Evolutionary conservation across 352 stramenopile species (phyloP).

Genomic region (Globisporangium middletonii): DNA sequence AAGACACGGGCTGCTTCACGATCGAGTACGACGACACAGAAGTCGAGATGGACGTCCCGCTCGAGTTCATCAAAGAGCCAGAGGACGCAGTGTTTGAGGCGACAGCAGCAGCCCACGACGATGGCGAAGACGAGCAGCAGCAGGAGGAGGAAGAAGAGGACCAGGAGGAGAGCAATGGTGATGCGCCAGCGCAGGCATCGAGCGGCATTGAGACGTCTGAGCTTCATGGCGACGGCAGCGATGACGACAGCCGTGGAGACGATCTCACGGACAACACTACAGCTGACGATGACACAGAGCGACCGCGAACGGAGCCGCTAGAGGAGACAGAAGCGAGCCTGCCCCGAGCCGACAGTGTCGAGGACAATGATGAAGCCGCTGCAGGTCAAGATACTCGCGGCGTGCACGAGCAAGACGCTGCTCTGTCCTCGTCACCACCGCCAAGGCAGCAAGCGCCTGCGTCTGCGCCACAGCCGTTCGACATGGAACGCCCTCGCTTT

Average conservation of each 20-base stretch:
- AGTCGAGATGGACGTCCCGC: constrained; percentile 44
- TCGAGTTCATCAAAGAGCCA: constrained; percentile 49
- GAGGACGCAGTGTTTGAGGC: not conserved
- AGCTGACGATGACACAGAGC: too few relatives aligned
- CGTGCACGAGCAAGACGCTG: not conserved
- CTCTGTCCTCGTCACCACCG: too few relatives aligned
- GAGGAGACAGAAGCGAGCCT: too few relatives aligned
- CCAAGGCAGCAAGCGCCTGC: not conserved
- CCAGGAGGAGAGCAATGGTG: not conserved
- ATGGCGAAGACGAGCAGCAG: not conserved
- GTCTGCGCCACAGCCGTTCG: not conserved
- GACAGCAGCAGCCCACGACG: not conserved
- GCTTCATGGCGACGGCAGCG: too few relatives aligned
- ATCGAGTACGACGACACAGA: constrained; percentile 82
- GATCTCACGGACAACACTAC: too few relatives aligned
- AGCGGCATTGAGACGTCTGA: too few relatives aligned
- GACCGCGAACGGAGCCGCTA: too few relatives aligned
- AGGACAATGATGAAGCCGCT: too few relatives aligned
- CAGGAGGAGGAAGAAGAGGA: not conserved
- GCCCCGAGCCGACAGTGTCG: not conserved
- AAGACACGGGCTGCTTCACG: constrained; percentile 59
- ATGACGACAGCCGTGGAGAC: not conserved
- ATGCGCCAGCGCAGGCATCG: too few relatives aligned
- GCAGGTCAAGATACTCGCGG: not conserved
- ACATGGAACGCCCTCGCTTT: constrained; percentile 13